Percentiles rank a stretch among this genome's conserved stretches.
Evolutionary conservation across 306 rosid species (phyloP).

Genomic region (Lithocarpus polystachyus): DNA sequence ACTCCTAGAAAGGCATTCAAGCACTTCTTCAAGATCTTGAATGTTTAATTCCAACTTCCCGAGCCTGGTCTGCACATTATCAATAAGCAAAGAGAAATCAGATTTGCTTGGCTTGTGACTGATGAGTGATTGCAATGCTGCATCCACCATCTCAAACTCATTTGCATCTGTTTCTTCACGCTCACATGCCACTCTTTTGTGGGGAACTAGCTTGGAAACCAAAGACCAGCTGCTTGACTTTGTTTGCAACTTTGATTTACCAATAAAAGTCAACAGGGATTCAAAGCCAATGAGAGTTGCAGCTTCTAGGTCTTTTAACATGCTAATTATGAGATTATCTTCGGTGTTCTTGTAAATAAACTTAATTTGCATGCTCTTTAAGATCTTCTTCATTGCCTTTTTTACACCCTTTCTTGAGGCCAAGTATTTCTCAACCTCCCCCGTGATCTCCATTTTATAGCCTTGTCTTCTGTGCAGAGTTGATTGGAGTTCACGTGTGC

Average conservation of each 20-base stretch:
- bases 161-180: conserved; percentile 28
- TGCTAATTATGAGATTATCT: conserved; percentile 19
- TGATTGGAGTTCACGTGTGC: conserved; percentile 16
- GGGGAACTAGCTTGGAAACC: conserved; percentile 35
- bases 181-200: conserved; percentile 18
- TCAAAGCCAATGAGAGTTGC: conserved; percentile 27
- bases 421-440: conserved; percentile 24
- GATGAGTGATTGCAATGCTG: conserved; percentile 42
- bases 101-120: conserved; percentile 29
- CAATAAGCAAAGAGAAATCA: not conserved
- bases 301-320: conserved; percentile 33
- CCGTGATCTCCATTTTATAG: not conserved
- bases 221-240: conserved; percentile 37
- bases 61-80: conserved; percentile 32
- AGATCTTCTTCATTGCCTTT: conserved; percentile 28
- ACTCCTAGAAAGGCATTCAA: conserved; percentile 40
- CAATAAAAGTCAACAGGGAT: conserved; percentile 27
- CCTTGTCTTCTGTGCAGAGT: conserved; percentile 4
- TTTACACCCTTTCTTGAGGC: conserved; percentile 28
- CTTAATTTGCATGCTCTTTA: conserved; percentile 24
- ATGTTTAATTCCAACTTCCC: conserved; percentile 36
- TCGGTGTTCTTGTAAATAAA: conserved; percentile 22
- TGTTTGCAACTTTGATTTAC: conserved; percentile 18
- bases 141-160: conserved; percentile 46
- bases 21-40: conserved; percentile 38